These are phyloP conservation scores for Aureococcus anophagefferens DNA, from an alignment of 108 stramenopile genomes.

Conservation along the genomic window DNA sequence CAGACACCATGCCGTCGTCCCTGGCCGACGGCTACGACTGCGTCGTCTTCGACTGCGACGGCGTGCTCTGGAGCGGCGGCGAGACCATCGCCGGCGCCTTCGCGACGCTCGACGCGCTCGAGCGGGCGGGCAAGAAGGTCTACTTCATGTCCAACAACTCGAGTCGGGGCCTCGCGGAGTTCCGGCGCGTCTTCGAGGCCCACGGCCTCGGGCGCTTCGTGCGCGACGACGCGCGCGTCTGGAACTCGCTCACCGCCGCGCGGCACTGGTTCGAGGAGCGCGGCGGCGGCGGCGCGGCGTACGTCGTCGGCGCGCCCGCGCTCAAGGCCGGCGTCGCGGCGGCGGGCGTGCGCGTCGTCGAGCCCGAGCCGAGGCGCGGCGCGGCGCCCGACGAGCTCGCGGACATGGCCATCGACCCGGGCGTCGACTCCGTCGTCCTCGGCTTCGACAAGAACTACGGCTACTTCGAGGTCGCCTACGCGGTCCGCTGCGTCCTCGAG, in stretches of 20 bases:
- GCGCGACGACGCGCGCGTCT: background rate
- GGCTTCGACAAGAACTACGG: too few species aligned
- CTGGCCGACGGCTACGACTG: background rate
- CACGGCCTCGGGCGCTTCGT: background rate
- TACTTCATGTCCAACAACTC: background rate
- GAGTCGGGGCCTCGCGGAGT: background rate
- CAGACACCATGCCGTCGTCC: too few species aligned
- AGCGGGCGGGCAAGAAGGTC: background rate
- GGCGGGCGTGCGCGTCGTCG: background rate
- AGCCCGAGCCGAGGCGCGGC: background rate
- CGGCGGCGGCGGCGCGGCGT: background rate
- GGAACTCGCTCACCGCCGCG: background rate
- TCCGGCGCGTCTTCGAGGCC: background rate
- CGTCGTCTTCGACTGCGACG: background rate
- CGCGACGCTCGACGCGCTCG: background rate
- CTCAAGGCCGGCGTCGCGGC: background rate
- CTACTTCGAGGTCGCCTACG: background rate
- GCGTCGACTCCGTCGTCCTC: background rate
- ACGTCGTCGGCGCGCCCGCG: background rate
- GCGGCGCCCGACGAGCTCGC: background rate
- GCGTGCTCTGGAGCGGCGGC: background rate
- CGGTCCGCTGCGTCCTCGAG: background rate
- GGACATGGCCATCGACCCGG: too few species aligned
- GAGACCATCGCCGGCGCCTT: background rate
- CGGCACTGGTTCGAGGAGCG: background rate